These are phyloP conservation scores for Plasmopara halstedii DNA, from an alignment of 352 stramenopile species.

Conservation along the genomic window DNA sequence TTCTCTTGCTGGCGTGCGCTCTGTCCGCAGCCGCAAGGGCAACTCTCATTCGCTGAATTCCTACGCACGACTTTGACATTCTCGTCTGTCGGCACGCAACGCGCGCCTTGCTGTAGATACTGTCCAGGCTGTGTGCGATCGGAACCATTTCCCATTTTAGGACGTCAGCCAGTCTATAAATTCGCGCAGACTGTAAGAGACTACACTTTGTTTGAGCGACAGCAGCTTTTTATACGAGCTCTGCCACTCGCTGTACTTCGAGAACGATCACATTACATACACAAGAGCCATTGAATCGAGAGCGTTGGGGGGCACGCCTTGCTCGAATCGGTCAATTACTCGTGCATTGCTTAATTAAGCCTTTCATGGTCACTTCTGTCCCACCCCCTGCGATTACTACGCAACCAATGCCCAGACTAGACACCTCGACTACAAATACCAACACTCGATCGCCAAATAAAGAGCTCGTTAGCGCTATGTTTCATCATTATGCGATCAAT, in stretches of 20 bases:
- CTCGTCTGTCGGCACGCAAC: conserved; percentile 18
- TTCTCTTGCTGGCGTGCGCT: conserved; percentile 7
- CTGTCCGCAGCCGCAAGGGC: conserved; percentile 5
- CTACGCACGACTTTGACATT: conserved; percentile 18
- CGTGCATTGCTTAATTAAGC: conserved; percentile 24
- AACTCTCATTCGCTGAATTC: conserved; percentile 26
- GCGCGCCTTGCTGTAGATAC: conserved; percentile 9
- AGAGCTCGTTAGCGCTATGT: conserved; percentile 10
- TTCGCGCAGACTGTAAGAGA: conserved; percentile 1
- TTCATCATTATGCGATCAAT: conserved; percentile 16
- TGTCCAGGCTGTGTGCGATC: conserved; percentile 4
- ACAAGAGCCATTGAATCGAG: conserved; percentile 8
- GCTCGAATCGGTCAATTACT: conserved; percentile 28
- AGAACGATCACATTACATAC: conserved; percentile 7
- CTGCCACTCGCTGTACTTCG: not conserved
- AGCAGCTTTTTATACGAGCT: conserved; percentile 4
- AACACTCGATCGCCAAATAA: conserved; percentile 8
- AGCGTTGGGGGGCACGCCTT: conserved; percentile 29
- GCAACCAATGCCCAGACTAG: conserved; percentile 5
- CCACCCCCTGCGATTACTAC: conserved; percentile 4
- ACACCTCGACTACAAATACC: not conserved
- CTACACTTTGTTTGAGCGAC: not conserved
- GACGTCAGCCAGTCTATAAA: conserved; percentile 7
- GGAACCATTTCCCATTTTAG: conserved; percentile 24
- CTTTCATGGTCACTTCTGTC: conserved; percentile 14